These are phyloP conservation scores for Fusarium sp. DNA, from an alignment of 2,329 filamentous ascomycete species.

Conservation along the genomic window DNA sequence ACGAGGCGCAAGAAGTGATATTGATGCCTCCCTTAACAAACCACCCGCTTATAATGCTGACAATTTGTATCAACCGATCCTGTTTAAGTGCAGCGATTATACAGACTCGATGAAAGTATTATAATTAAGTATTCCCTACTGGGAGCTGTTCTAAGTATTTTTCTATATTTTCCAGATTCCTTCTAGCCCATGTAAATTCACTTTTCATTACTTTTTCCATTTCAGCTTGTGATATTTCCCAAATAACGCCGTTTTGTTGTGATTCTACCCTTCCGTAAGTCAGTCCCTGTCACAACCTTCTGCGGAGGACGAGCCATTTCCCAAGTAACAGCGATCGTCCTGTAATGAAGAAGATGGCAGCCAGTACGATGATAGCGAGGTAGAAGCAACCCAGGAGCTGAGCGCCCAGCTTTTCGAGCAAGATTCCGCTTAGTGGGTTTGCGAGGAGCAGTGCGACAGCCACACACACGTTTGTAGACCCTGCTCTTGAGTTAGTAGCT, in stretches of 20 bases:
- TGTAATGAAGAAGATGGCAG: conserved; percentile 40
- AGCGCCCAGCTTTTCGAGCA: conserved; percentile 55
- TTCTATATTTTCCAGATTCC: too few relatives aligned
- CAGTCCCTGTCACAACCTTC: neutral
- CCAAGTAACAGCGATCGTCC: conserved; percentile 23
- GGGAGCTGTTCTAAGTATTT: neutral
- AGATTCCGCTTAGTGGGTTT: conserved; percentile 55
- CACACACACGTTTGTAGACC: conserved; percentile 56
- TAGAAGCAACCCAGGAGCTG: conserved; percentile 55
- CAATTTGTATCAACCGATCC: neutral
- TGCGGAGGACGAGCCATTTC: neutral
- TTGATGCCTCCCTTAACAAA: fast-evolving
- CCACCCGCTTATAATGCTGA: neutral
- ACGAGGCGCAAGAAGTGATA: neutral
- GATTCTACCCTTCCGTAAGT: neutral
- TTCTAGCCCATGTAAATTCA: neutral
- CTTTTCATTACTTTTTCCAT: neutral
- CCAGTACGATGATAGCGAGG: conserved; percentile 50
- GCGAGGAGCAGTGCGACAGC: conserved; percentile 55
- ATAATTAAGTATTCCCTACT: neutral
- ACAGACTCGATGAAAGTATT: neutral
- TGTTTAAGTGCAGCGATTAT: fast-evolving
- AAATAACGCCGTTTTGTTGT: too few relatives aligned
- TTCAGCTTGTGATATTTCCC: fast-evolving
- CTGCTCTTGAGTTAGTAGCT: conserved; percentile 36